phyloP scores from a whole-genome alignment of 1,139 yeast genomes.

The Debaryomycetaceae sp. region DNA sequence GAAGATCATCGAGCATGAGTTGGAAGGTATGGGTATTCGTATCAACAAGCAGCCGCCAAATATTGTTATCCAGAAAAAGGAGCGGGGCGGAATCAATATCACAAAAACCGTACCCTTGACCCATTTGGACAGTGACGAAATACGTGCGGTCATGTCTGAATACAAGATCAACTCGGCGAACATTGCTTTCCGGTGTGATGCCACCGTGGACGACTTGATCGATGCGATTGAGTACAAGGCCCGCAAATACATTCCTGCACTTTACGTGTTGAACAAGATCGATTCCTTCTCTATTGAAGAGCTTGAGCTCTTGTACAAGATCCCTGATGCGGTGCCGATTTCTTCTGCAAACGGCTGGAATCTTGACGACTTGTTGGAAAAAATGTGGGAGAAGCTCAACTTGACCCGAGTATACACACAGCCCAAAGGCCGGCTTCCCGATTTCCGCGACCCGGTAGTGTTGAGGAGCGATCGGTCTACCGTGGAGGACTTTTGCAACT shows the following conservation, averaged over 20 bases:
- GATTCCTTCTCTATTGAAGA: slow-evolving; percentile 93
- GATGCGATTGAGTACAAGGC: slow-evolving; percentile 88
- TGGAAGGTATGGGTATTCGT: slow-evolving; percentile 96
- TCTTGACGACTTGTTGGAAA: slow-evolving; percentile 81
- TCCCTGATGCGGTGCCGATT: slow-evolving; percentile 95
- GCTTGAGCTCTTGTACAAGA: slow-evolving; percentile 75
- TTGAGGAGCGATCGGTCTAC: slow-evolving; percentile 71
- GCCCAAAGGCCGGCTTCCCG: slow-evolving; percentile 92
- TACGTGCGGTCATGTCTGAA: slow-evolving; percentile 91
- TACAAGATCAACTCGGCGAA: slow-evolving; percentile 95
- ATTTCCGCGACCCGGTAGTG: slow-evolving; percentile 90
- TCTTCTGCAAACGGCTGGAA: slow-evolving; percentile 96
- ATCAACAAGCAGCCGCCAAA: slow-evolving; percentile 89
- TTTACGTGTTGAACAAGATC: slow-evolving; percentile 88
- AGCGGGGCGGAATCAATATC: slow-evolving; percentile 88
- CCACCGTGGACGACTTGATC: slow-evolving; percentile 89
- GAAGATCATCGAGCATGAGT: slow-evolving; percentile 82
- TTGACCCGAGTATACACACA: slow-evolving; percentile 93
- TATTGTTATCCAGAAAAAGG: slow-evolving; percentile 82
- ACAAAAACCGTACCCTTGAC: slow-evolving; percentile 91
- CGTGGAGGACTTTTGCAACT: slow-evolving; percentile 93
- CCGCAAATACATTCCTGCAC: slow-evolving; percentile 89
- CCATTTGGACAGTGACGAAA: slow-evolving; percentile 83
- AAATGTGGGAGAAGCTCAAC: slow-evolving; percentile 88
- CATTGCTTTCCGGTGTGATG: slow-evolving; percentile 92